Evolutionary conservation across 441 rosid species (phyloP), one percentile per base, ranked within the genome.

Genomic region (Francoa sonchifolia): DNA sequence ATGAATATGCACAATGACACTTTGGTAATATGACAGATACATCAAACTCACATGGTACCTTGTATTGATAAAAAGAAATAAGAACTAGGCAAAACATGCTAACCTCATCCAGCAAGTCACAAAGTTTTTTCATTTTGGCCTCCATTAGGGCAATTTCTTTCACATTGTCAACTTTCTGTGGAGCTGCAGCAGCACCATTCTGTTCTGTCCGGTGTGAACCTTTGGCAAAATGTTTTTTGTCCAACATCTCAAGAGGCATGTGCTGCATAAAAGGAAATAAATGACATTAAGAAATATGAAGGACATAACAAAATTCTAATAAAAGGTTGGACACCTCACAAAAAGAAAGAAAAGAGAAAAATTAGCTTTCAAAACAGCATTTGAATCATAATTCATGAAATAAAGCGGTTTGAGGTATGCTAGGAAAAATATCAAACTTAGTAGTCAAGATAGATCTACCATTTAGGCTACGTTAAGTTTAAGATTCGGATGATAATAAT

Each of bases 161-260:
- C 18, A 58, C 59, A 57, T 39, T 66, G 33, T 59, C 74, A 10
- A 44, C 46, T 53, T 76, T 87, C 11, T 52, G 73, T 10, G 52
- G 31, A 21, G 65, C 47, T 41, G 68, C 57, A 42, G 76, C 65
- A 33, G 33, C 58, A 36, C 76, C 85, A 51, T 79, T 77, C 55
- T 63, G 73, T 51, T 69, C 69, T 34, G 66, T 54, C 5, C 58
- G 69, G 36, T 47, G 77, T 10, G 54, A 49, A 43, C 74, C 69
- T 66, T 76, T 92, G 1, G 78, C 84, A 74, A 92, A 87, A 63
- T 87, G 92, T 58, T 84, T 92, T 71, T 66, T 83, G 64, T 84
- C 95, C 71, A 87, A 68, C 60, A 67, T 72, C 41, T 83, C 95
- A 50, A 92, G 63, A 48, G 92, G 76, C 0, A 76, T 79, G 59